Conservation (phyloP, 2,329 filamentous ascomycete species). For the Epichloe typhina region DNA sequence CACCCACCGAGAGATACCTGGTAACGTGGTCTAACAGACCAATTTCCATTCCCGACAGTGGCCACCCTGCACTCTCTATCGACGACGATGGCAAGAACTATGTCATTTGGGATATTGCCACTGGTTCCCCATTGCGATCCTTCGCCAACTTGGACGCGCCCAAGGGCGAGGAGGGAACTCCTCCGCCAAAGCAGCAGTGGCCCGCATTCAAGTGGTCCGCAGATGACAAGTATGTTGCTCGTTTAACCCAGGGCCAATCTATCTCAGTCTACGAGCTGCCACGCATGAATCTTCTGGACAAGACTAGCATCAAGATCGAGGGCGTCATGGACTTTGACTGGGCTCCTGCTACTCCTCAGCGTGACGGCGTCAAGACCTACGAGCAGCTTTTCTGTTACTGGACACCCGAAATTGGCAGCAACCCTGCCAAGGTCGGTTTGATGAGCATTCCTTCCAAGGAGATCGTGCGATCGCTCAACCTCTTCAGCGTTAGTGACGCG, state of each 20-base stretch:
- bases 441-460: conserved; percentile 96
- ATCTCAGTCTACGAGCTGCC: conserved; percentile 88
- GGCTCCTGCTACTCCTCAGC: conserved; percentile 70
- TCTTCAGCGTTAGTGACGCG: conserved; percentile 95
- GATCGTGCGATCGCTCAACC: conserved; percentile 83
- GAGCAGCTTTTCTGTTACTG: conserved; percentile 97
- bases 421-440: conserved; percentile 89
- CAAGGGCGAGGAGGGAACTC: conserved; percentile 46
- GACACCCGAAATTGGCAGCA: conserved; percentile 96
- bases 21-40: conserved; percentile 95
- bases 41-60: conserved; percentile 80
- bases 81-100: conserved; percentile 99
- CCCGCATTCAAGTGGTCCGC: conserved; percentile 99
- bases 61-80: conserved; percentile 67
- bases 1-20: conserved; percentile 80
- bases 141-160: conserved; percentile 82
- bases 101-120: conserved; percentile 93
- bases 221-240: conserved; percentile 92
- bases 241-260: conserved; percentile 74
- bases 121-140: conserved; percentile 77
- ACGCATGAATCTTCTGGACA: conserved; percentile 79
- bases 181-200: conserved; percentile 81
- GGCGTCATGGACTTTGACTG: conserved; percentile 97
- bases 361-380: conserved; percentile 78
- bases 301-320: conserved; percentile 89